Conservation (phyloP, 1,284 basidiomycete species). For the Ustilago sp. region DNA sequence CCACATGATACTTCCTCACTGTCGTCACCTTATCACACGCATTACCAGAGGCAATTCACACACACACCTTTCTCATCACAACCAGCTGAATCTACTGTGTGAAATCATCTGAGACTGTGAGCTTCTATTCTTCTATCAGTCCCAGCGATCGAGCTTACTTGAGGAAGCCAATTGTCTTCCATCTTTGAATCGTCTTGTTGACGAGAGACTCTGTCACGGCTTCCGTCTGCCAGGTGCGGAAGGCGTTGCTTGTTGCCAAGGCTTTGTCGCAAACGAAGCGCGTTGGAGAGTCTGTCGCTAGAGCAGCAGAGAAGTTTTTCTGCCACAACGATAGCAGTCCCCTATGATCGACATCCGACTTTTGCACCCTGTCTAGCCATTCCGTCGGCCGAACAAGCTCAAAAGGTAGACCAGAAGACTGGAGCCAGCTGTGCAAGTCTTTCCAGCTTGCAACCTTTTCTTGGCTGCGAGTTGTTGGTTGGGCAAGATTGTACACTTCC, state of each 20-base stretch:
- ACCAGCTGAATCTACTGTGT: background rate
- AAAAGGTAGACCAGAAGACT: conserved; percentile 77
- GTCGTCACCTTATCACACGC: background rate
- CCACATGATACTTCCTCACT: conserved; percentile 14
- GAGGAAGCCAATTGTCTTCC: conserved; percentile 36
- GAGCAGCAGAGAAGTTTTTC: conserved; percentile 24
- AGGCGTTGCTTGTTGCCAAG: conserved; percentile 9
- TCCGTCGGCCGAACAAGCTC: conserved; percentile 78
- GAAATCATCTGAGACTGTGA: background rate
- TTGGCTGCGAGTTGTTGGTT: conserved; percentile 17
- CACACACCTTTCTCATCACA: conserved; percentile 4
- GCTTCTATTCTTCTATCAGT: background rate
- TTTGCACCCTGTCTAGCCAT: conserved; percentile 73
- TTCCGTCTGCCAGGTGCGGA: conserved; percentile 18
- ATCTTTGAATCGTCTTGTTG: conserved; percentile 29
- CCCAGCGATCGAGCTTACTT: background rate
- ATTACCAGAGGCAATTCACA: background rate
- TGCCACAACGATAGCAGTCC: conserved; percentile 38
- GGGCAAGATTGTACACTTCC: conserved; percentile 31
- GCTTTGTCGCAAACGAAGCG: conserved; percentile 22
- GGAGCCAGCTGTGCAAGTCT: conserved; percentile 77
- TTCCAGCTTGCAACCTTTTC: conserved; percentile 8
- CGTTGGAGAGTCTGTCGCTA: background rate
- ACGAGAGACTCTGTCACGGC: conserved; percentile 30
- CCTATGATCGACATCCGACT: conserved; percentile 32